These are phyloP conservation scores for Lenwebbia sp. DNA, from an alignment of 345 rosid species.

Conservation along the genomic window DNA sequence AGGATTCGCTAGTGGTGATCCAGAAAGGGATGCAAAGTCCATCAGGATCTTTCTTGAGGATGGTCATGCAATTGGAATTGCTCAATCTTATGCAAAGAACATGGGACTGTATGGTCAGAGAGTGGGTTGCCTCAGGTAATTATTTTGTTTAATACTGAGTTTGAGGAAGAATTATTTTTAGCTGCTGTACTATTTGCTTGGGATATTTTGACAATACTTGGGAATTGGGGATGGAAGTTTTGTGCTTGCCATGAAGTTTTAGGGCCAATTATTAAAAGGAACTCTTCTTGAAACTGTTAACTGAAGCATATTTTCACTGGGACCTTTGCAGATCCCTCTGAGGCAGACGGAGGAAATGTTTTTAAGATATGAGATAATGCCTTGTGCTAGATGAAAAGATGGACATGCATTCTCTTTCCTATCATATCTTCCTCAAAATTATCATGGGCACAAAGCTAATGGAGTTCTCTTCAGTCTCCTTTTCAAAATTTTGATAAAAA, in stretches of 20 bases:
- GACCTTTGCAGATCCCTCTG: neutral
- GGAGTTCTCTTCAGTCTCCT: neutral
- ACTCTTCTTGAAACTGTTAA: neutral
- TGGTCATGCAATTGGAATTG: slow-evolving; percentile 80
- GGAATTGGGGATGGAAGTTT: neutral
- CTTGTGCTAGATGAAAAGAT: neutral
- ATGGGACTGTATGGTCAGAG: slow-evolving; percentile 99
- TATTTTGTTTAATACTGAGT: neutral
- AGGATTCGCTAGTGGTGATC: slow-evolving; percentile 98
- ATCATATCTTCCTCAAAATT: neutral
- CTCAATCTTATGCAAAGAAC: slow-evolving; percentile 95
- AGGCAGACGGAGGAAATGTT: neutral
- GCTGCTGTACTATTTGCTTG: neutral
- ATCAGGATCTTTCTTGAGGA: slow-evolving; percentile 91
- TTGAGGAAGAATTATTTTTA: neutral
- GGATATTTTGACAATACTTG: neutral
- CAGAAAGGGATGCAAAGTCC: slow-evolving; percentile 87
- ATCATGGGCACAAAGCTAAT: neutral
- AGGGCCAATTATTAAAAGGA: neutral
- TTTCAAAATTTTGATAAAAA: neutral
- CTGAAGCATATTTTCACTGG: neutral
- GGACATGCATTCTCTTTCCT: neutral
- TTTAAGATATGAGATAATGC: neutral
- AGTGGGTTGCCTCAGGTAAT: slow-evolving; percentile 93
- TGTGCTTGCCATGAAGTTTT: neutral